phyloP scores from a whole-genome alignment of 2,329 filamentous ascomycete genomes.

The Cadophora malorum region DNA sequence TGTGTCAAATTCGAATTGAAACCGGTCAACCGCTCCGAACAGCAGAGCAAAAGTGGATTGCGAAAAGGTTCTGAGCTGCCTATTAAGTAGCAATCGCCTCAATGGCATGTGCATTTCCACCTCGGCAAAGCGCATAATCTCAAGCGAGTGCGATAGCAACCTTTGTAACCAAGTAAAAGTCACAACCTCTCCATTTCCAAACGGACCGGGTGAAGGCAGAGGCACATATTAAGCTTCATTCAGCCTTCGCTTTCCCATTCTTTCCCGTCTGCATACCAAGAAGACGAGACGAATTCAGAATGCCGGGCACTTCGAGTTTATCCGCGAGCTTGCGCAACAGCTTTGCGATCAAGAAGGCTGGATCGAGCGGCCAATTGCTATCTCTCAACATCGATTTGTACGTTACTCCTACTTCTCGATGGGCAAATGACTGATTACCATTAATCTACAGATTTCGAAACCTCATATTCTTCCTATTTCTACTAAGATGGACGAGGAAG shows the following conservation, averaged over 20 bases:
- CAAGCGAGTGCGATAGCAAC: constrained; percentile 21
- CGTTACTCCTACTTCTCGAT: constrained; percentile 45
- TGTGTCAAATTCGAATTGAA: not conserved
- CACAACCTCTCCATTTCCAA: constrained; percentile 3
- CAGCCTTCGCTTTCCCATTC: not conserved
- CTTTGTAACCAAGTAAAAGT: constrained; percentile 11
- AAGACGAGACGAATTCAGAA: constrained; percentile 44
- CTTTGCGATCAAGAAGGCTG: constrained; percentile 65
- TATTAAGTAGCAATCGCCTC: not conserved
- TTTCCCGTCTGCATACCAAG: not conserved
- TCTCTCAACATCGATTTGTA: constrained; percentile 73
- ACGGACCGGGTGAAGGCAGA: constrained; percentile 14
- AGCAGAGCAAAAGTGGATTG: constrained; percentile 11
- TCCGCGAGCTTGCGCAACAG: constrained; percentile 74
- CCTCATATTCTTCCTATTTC: constrained; percentile 85
- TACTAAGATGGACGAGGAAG: constrained; percentile 82
- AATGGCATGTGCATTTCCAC: constrained; percentile 25
- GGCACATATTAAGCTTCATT: constrained; percentile 14
- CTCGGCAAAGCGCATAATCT: constrained; percentile 24
- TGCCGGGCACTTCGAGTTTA: constrained; percentile 73
- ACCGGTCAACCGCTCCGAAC: constrained; percentile 19
- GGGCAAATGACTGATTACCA: constrained; percentile 15
- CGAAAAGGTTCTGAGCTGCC: constrained; percentile 4
- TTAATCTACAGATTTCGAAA: constrained; percentile 71
- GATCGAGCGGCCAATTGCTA: constrained; percentile 61